phyloP scores from a whole-genome alignment of 2,329 filamentous ascomycete genomes.

The Boeremia exigua region DNA sequence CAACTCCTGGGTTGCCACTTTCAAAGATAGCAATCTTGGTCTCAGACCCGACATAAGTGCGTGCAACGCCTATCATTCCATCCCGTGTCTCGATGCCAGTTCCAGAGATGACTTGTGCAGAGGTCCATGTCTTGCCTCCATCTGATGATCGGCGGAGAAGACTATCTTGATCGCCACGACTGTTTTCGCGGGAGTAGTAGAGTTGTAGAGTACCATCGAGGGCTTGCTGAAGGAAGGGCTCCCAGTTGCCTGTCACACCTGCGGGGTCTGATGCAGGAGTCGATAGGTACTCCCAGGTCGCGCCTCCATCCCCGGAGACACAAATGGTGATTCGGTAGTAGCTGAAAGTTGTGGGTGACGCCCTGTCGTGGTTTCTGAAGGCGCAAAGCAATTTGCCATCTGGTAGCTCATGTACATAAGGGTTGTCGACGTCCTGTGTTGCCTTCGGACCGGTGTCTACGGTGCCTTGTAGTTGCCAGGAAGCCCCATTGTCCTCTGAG shows the following conservation, averaged over 20 bases:
- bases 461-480: constrained; percentile 12
- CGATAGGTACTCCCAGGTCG: constrained; percentile 45
- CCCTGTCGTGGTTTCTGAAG: constrained; percentile 44
- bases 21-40: constrained; percentile 54
- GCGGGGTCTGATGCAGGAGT: constrained; percentile 29
- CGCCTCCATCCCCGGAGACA: constrained; percentile 52
- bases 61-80: constrained; percentile 55
- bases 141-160: constrained; percentile 50
- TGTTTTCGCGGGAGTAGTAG: constrained; percentile 55
- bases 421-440: constrained; percentile 33
- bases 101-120: constrained; percentile 46
- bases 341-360: constrained; percentile 16
- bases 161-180: constrained; percentile 50
- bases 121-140: constrained; percentile 50
- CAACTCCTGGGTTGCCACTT: constrained; percentile 29
- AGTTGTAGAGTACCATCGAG: constrained; percentile 51
- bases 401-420: constrained; percentile 44
- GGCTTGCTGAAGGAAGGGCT: constrained; percentile 53
- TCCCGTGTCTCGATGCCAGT: constrained; percentile 47
- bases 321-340: constrained; percentile 54
- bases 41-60: constrained; percentile 25
- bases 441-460: constrained; percentile 10
- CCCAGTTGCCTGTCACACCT: constrained; percentile 52
- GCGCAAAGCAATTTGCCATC: constrained; percentile 40
- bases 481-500: constrained; percentile 44